A percentile compares a stretch with the other conserved stretches of the same genome.
These are phyloP conservation scores for Ajuga chamaepitys DNA, from an alignment of 257 asterid species.

Conservation along the genomic window DNA sequence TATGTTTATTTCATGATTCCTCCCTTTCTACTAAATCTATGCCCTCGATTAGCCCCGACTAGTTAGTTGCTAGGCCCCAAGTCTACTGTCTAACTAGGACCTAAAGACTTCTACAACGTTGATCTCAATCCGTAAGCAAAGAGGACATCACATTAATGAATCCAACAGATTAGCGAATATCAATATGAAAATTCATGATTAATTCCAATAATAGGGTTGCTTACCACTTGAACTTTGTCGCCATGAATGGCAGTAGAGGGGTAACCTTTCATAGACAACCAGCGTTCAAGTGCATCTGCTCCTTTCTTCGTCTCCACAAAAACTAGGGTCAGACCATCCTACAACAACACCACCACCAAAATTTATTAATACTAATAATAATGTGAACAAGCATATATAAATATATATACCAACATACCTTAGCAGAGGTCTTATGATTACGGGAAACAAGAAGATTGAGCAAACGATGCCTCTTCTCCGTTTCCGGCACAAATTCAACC, in stretches of 20 bases:
- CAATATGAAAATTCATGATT: background rate
- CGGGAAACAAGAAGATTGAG: slow-evolving; percentile 37
- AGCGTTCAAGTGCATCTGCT: slow-evolving; percentile 55
- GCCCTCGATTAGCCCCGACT: no score
- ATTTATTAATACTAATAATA: background rate
- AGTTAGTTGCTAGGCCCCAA: no score
- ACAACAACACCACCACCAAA: background rate
- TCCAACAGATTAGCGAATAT: no score
- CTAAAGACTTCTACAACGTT: no score
- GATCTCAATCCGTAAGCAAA: background rate
- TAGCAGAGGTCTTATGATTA: slow-evolving; percentile 15
- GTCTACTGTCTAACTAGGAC: no score
- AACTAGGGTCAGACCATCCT: slow-evolving; percentile 49
- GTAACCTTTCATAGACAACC: slow-evolving; percentile 46
- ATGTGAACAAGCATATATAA: no score
- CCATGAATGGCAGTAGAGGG: slow-evolving; percentile 72
- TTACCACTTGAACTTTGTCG: slow-evolving; percentile 69
- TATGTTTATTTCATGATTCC: no score
- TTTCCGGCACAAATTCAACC: slow-evolving; percentile 52
- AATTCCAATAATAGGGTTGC: background rate
- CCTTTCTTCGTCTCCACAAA: slow-evolving; percentile 81
- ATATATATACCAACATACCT: slow-evolving; percentile 25
- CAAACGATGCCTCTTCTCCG: slow-evolving; percentile 37
- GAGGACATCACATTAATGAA: background rate
- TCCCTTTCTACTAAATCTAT: no score